A percentile compares a stretch with the other conserved stretches of the same genome.
phyloP scores from a whole-genome alignment of 2,329 filamentous ascomycete genomes.

The Aspergillus fischeri region DNA sequence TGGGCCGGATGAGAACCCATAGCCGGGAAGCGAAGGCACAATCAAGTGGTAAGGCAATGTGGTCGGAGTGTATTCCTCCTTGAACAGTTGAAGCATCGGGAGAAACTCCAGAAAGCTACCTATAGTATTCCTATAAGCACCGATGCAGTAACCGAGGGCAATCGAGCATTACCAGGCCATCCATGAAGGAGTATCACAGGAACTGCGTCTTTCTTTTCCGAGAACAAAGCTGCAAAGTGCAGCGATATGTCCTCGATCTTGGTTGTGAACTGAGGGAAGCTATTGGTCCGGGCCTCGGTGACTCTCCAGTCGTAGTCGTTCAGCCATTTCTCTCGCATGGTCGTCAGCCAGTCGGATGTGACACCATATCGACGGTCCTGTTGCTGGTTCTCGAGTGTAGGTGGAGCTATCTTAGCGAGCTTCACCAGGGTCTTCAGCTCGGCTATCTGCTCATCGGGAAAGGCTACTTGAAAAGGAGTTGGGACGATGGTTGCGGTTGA shows the following conservation, averaged over 20 bases:
- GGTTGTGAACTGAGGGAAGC: constrained; percentile 48
- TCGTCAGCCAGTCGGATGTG: constrained; percentile 44
- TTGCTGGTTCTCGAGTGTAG: constrained; percentile 48
- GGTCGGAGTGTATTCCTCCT: constrained; percentile 21
- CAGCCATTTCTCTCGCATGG: constrained; percentile 43
- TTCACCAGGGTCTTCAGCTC: constrained; percentile 47
- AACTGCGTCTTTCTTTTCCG: constrained; percentile 42
- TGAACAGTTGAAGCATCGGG: constrained; percentile 26
- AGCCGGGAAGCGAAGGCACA: constrained; percentile 30
- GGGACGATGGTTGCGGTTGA: constrained; percentile 32
- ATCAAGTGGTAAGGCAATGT: constrained; percentile 29
- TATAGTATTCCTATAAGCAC: constrained; percentile 1
- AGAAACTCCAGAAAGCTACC: constrained; percentile 33
- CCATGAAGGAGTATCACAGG: constrained; percentile 45
- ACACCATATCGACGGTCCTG: constrained; percentile 44
- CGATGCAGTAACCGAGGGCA: neutral
- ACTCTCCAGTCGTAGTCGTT: constrained; percentile 44
- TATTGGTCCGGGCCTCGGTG: constrained; percentile 44
- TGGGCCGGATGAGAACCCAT: constrained; percentile 27
- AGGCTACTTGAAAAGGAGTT: constrained; percentile 41
- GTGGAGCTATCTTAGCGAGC: constrained; percentile 47
- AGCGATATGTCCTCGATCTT: constrained; percentile 41
- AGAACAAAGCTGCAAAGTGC: constrained; percentile 51
- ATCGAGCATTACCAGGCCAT: constrained; percentile 25
- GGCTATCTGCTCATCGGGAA: constrained; percentile 42